Evolutionary conservation across 768 basidiomycete species (phyloP), one percentile per base, ranked within the genome.

Genomic region (Trametes villosa): DNA sequence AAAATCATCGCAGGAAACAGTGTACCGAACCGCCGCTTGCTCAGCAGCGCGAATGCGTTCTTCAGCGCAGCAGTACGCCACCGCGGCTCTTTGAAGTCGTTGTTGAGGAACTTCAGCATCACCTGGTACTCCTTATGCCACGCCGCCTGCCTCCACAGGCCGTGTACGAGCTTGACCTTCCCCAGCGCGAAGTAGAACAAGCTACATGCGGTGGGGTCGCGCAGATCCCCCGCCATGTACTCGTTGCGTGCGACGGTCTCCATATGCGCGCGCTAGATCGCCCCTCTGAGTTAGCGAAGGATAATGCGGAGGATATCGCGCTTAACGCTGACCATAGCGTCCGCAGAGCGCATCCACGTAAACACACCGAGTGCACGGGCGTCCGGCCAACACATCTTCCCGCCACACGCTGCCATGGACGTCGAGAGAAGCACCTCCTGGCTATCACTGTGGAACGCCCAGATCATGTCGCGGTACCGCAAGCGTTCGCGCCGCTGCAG

Each of bases 381-480:
- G 71, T 96, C 92, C 17, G 82, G 77, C 96, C 96, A 98, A 36
- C 83, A 73, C 87, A 98, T 92, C 75, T 92, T 96, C 0, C 87
- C 89, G 36, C 84, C 83, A 67, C 92, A 96, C 13, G 90, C 87
- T 4, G 81, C 75, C 17, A 81, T 81, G 2, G 91, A 90, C 4
- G 88, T 86, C 27, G 81, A 77, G 53, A 97, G 72, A 5, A 99
- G 74, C 45, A 98, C 72, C 18, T 91, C 93, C 68, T 99, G 95
- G 68, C 88, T 92, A 74, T 97, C 94, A 69, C 95, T 97, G 67
- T 97, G 91, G 71, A 90, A 96, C 0, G 96, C 96, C 96, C 96
- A 99, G 27, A 98, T 81, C 78, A 98, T 93, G 72, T 99, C 96
- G 33, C 97, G 86, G 73, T 91, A 95, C 22, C 92, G 86, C 47